A percentile compares a stretch with the other conserved stretches of the same genome.
phyloP scores from a whole-genome alignment of 1,284 basidiomycete species.

The Malassezia sympodialis region DNA sequence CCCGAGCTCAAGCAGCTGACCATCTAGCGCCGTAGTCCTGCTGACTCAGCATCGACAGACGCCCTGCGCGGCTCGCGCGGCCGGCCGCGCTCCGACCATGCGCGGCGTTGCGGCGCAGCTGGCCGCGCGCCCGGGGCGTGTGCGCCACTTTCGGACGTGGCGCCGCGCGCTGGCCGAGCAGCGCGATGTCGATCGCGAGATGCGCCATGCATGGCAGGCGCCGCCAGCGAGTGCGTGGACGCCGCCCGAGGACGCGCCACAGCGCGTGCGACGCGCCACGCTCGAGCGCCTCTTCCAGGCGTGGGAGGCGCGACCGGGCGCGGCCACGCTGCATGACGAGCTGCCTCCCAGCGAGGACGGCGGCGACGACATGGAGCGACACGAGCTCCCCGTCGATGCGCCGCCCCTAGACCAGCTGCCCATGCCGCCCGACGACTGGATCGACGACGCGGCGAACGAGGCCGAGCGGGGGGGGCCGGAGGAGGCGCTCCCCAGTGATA shows the following conservation, averaged over 20 bases:
- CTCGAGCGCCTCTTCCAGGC: not conserved
- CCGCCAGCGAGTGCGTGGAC: not conserved
- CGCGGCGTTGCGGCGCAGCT: not conserved
- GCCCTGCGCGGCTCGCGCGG: not conserved
- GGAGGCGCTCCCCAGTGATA: not conserved
- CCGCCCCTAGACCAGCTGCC: not conserved
- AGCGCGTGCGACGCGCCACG: not conserved
- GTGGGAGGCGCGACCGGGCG: not conserved
- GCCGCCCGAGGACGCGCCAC: not conserved
- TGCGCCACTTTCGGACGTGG: slow-evolving; percentile 1
- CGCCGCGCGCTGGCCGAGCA: slow-evolving; percentile 4
- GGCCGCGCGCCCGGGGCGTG: not conserved
- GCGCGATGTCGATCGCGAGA: slow-evolving; percentile 7
- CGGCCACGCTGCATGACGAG: not conserved
- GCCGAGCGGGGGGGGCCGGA: not conserved
- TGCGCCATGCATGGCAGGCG: slow-evolving; percentile 2
- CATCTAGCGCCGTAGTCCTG: not conserved
- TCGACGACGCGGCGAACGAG: not conserved
- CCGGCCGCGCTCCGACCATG: not conserved
- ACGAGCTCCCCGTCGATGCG: not conserved
- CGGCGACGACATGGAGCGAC: not conserved
- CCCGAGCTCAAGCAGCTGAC: not conserved
- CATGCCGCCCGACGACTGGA: not conserved
- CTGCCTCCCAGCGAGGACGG: not conserved
- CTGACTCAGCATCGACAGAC: not conserved